Conservation (phyloP, 805 yeast genomes). For the Candida anglica region DNA sequence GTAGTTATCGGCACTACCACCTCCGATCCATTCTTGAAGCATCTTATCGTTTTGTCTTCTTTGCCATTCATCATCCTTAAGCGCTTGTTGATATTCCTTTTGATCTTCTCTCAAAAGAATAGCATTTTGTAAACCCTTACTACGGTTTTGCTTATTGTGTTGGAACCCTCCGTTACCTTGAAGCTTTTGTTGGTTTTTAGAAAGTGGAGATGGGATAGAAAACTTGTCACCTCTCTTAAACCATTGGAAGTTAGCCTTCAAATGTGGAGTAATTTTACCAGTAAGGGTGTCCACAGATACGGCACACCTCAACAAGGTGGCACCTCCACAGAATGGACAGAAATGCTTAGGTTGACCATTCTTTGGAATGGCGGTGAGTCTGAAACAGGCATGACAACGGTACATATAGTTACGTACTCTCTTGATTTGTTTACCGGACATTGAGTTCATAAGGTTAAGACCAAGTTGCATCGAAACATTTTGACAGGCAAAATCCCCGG, state of each 20-base stretch:
- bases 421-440: slow-evolving; percentile 80
- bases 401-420: slow-evolving; percentile 89
- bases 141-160: slow-evolving; percentile 61
- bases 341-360: slow-evolving; percentile 77
- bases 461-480: slow-evolving; percentile 92
- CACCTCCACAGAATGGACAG: slow-evolving; percentile 95
- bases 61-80: slow-evolving; percentile 86
- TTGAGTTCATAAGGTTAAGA: slow-evolving; percentile 75
- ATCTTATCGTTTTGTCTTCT: slow-evolving; percentile 82
- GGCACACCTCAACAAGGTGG: slow-evolving; percentile 83
- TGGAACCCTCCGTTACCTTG: slow-evolving; percentile 79
- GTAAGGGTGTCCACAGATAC: slow-evolving; percentile 76
- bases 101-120: slow-evolving; percentile 83
- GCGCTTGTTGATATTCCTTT: slow-evolving; percentile 83
- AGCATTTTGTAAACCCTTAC: slow-evolving; percentile 45
- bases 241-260: slow-evolving; percentile 93
- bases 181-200: slow-evolving; percentile 66
- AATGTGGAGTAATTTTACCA: slow-evolving; percentile 82
- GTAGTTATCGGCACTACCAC: slow-evolving; percentile 84
- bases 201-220: slow-evolving; percentile 82
- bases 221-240: slow-evolving; percentile 79
- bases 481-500: slow-evolving; percentile 97
- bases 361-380: slow-evolving; percentile 72
- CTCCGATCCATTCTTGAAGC: slow-evolving; percentile 86
- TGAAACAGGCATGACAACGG: slow-evolving; percentile 96